Percentiles rank a stretch among this genome's conserved stretches.
phyloP scores from a whole-genome alignment of 345 rosid species.

The Eucalyptus albens region DNA sequence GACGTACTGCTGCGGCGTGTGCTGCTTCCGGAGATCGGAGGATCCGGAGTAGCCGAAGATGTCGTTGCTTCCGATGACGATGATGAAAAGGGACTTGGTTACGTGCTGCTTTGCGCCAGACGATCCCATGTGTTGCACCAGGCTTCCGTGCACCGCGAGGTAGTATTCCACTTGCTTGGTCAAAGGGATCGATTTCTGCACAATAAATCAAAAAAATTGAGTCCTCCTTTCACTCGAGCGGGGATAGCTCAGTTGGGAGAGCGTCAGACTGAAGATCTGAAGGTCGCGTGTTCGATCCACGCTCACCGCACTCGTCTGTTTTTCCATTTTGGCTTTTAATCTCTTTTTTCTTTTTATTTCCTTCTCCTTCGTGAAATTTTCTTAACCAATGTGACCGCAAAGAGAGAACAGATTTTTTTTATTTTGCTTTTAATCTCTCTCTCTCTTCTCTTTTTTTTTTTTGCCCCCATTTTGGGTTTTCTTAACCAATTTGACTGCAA shows the following conservation, averaged over 20 bases:
- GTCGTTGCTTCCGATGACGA: conserved; percentile 9
- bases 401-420: neutral
- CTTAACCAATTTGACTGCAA: neutral
- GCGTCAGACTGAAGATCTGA: conserved; percentile 98
- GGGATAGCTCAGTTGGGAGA: conserved; percentile 96
- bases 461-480: too few species aligned
- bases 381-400: neutral
- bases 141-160: neutral
- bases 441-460: too few species aligned
- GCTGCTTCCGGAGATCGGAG: neutral
- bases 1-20: neutral
- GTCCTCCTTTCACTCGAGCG: neutral
- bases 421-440: neutral
- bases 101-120: neutral
- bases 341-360: neutral
- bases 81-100: neutral
- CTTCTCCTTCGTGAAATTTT: neutral
- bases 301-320: conserved; percentile 44
- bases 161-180: conserved; percentile 6
- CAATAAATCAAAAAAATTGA: fast-evolving
- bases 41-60: conserved; percentile 1
- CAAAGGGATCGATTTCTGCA: conserved; percentile 8
- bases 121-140: neutral
- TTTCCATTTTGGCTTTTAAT: neutral
- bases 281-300: conserved; percentile 92